Conservation (phyloP, 352 stramenopile species). For the Globisporangium heterothallicum region DNA sequence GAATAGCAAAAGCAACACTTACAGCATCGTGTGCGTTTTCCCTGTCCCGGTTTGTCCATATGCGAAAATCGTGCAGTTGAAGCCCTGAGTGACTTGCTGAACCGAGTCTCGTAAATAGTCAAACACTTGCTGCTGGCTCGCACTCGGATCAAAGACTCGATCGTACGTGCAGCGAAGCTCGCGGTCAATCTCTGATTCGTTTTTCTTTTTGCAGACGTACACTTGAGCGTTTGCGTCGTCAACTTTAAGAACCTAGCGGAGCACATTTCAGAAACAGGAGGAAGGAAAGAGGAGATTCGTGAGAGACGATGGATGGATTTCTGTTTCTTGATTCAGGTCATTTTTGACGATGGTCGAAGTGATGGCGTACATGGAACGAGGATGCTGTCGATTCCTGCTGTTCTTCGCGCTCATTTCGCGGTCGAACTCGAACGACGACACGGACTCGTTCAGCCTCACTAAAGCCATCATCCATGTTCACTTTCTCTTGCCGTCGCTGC, state of each 20-base stretch:
- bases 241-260: slow-evolving; percentile 20
- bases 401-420: slow-evolving; percentile 65
- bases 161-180: slow-evolving; percentile 67
- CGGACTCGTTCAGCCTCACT: slow-evolving; percentile 56
- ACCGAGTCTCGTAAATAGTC: slow-evolving; percentile 61
- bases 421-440: slow-evolving; percentile 76
- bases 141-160: slow-evolving; percentile 53
- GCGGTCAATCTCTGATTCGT: slow-evolving; percentile 31
- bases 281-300: too few relatives aligned
- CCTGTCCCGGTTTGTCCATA: slow-evolving; percentile 89
- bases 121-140: slow-evolving; percentile 73
- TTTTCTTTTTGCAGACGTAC: slow-evolving; percentile 47
- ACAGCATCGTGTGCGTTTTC: slow-evolving; percentile 90
- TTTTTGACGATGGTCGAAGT: background rate
- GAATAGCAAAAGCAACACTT: slow-evolving; percentile 6
- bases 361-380: slow-evolving; percentile 22
- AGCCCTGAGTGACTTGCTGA: slow-evolving; percentile 76
- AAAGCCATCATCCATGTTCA: slow-evolving; percentile 28
- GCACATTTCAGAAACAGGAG: background rate
- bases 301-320: too few relatives aligned
- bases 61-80: slow-evolving; percentile 90
- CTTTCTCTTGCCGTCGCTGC: too few relatives aligned
- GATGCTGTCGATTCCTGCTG: slow-evolving; percentile 13
- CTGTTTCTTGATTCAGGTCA: too few relatives aligned
- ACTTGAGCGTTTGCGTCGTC: slow-evolving; percentile 27